Evolutionary conservation across 2,329 filamentous ascomycete genomes (phyloP), one percentile per base, ranked within the genome.

Genomic region (Hirsutella minnesotensis): DNA sequence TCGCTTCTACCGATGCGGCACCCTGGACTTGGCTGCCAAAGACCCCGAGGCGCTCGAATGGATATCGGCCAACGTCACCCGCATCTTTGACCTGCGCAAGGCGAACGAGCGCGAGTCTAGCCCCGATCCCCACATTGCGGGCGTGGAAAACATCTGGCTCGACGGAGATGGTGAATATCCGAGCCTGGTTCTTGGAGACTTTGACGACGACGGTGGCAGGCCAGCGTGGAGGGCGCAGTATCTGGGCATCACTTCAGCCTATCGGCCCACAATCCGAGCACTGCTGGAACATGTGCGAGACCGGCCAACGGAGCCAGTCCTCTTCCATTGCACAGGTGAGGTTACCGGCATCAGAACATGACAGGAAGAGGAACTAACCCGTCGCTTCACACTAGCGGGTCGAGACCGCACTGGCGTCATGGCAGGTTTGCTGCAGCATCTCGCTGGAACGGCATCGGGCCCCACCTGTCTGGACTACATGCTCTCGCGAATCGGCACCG

Each of bases 261-360:
- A 75, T 51, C 49, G 44, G 41, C 60, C 60, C 7, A 62, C 58
- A 18, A 66, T 72, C 49, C 61, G 54, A 33, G 62, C 61, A 7
- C 58, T 77, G 5, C 58, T 77, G 21, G 62, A 70, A 51, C 66
- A 69, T 44, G 58, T 75, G 9, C 58, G 68, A 40, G 70, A 75
- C 46, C 56, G 60, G 10, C 64, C 66, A 8, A 44, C 52, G 1
- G 63, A 71, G 51, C 61, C 65, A 15, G 64, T 74, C 45, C 47
- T 76, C 39, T 68, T 77, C 34, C 73, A 77, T 53, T 77, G 73
- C 53, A 73, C 68, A 9, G 72, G 72, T 73, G 50, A 50, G 64
- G 8, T n/a, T 33, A 5, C 10, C 15, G 8, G 8, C 31, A 33
- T 16, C 31, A 5, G 31, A 7, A 33, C 7, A 16, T 15, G n/a